These are phyloP conservation scores for Wickerhamomyces canadensis DNA, from an alignment of 805 yeast species.

Conservation along the genomic window DNA sequence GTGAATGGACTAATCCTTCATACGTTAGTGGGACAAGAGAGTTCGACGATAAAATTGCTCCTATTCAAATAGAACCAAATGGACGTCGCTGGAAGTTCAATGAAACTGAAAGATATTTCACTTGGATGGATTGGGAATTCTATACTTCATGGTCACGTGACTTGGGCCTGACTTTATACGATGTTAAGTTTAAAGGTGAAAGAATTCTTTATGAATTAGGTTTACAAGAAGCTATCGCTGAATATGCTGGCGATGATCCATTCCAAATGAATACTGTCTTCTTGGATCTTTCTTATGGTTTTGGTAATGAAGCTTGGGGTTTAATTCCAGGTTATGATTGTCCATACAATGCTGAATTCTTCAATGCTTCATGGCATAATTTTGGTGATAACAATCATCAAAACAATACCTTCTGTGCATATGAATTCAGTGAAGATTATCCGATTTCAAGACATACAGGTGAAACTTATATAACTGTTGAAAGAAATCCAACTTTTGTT, in stretches of 20 bases:
- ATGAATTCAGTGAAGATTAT: slow-evolving; percentile 19
- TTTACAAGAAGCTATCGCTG: slow-evolving; percentile 27
- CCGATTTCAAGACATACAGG: slow-evolving; percentile 21
- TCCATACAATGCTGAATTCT: slow-evolving; percentile 25
- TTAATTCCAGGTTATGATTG: slow-evolving; percentile 26
- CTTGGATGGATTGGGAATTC: slow-evolving; percentile 28
- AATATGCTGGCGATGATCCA: slow-evolving; percentile 27
- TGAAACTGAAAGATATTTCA: slow-evolving; percentile 23
- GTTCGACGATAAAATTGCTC: slow-evolving; percentile 21
- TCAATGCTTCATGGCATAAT: slow-evolving; percentile 24
- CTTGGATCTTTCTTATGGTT: slow-evolving; percentile 23
- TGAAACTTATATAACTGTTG: slow-evolving; percentile 13
- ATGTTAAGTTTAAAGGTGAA: slow-evolving; percentile 26
- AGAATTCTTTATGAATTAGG: slow-evolving; percentile 24
- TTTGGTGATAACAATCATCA: slow-evolving; percentile 19
- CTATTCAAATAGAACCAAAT: slow-evolving; percentile 21
- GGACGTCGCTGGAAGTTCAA: slow-evolving; percentile 25
- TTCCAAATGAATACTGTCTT: slow-evolving; percentile 23
- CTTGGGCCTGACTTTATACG: slow-evolving; percentile 20
- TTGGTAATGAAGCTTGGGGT: slow-evolving; percentile 27
- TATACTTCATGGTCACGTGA: slow-evolving; percentile 24
- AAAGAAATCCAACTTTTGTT: slow-evolving; percentile 21
- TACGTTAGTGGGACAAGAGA: slow-evolving; percentile 17
- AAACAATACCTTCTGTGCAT: slow-evolving; percentile 25
- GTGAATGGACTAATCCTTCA: slow-evolving; percentile 8